A percentile compares a stretch with the other conserved stretches of the same genome.
phyloP scores from a whole-genome alignment of 345 rosid genomes.

The Heritiera fomes region DNA sequence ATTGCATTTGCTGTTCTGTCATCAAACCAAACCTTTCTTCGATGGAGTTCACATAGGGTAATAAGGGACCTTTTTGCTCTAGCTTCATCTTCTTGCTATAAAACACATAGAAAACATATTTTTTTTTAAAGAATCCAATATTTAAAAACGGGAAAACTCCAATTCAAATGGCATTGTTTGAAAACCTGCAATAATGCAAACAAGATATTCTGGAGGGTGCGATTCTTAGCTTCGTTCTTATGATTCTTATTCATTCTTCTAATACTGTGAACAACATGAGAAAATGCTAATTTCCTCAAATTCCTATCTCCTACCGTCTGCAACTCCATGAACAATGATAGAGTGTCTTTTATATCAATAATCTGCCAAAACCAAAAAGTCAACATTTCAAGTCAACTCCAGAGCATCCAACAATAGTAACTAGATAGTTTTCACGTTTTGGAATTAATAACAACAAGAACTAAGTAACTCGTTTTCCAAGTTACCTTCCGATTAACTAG shows the following conservation, averaged over 20 bases:
- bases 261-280: conserved; percentile 78
- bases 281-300: conserved; percentile 71
- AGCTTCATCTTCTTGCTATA: conserved; percentile 79
- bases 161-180: not conserved
- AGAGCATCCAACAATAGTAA: not conserved
- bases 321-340: conserved; percentile 76
- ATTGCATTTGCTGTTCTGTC: conserved; percentile 91
- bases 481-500: conserved; percentile 68
- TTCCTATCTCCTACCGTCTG: conserved; percentile 78
- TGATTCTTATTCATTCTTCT: conserved; percentile 75
- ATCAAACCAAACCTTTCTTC: conserved; percentile 85
- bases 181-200: conserved; percentile 70
- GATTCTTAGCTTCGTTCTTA: conserved; percentile 69
- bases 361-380: conserved; percentile 43
- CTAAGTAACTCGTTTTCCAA: not conserved
- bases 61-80: conserved; percentile 74
- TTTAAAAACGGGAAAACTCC: not conserved
- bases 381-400: conserved; percentile 16
- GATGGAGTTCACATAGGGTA: conserved; percentile 73
- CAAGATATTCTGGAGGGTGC: conserved; percentile 75
- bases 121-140: not conserved
- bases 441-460: not conserved
- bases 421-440: not conserved
- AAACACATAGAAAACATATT: conserved; percentile 14
- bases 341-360: conserved; percentile 62